A percentile compares a stretch with the other conserved stretches of the same genome.
phyloP scores from a whole-genome alignment of 306 rosid genomes.

The Rosa rugosa region DNA sequence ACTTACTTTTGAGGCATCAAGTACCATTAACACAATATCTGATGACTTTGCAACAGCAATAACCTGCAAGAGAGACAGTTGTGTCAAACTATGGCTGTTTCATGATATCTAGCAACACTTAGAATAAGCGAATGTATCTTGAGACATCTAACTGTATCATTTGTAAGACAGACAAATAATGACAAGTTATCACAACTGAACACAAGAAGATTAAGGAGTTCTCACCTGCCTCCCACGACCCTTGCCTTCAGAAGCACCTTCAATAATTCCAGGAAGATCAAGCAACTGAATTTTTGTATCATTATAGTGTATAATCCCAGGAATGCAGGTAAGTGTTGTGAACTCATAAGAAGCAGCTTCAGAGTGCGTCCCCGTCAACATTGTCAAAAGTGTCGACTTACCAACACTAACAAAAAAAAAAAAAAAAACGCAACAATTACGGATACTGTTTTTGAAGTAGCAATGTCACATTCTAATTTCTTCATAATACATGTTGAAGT shows the following conservation, averaged over 20 bases:
- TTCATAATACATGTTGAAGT: conserved; percentile 5
- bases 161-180: background rate
- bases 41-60: conserved; percentile 99
- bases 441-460: background rate
- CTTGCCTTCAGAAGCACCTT: conserved; percentile 99
- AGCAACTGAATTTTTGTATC: conserved; percentile 98
- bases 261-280: conserved; percentile 99
- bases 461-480: background rate
- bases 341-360: conserved; percentile 99
- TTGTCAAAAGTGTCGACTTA: conserved; percentile 93
- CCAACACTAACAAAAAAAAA: conserved; percentile 84
- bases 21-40: conserved; percentile 94
- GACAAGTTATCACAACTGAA: conserved; percentile 17
- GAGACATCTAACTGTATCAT: background rate
- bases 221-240: conserved; percentile 99
- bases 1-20: conserved; percentile 97
- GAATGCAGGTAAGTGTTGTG: conserved; percentile 97
- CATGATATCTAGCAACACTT: conserved; percentile 18
- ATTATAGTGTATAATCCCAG: conserved; percentile 93
- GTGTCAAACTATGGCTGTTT: conserved; percentile 21
- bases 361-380: conserved; percentile 96
- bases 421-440: conserved; percentile 12
- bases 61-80: conserved; percentile 58
- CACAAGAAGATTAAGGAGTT: conserved; percentile 20
- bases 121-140: background rate